Conservation (phyloP, 208 protist genomes). For the Phytomonas francai region DNA sequence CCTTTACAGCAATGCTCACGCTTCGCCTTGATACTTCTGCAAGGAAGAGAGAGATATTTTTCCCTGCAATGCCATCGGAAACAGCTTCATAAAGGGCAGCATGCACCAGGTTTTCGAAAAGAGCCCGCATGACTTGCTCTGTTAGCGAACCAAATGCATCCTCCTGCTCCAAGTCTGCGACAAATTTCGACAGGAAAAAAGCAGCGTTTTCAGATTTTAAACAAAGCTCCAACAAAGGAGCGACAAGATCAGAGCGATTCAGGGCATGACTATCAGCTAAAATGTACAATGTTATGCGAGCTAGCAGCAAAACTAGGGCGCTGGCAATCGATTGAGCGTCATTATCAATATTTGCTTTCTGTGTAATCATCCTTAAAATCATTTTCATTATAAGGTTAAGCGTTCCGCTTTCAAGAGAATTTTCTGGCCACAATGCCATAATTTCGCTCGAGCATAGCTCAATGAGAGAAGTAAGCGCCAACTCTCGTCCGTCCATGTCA, state of each 20-base stretch:
- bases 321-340: slow-evolving; percentile 72
- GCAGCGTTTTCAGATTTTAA: slow-evolving; percentile 67
- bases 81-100: slow-evolving; percentile 55
- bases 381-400: slow-evolving; percentile 61
- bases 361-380: slow-evolving; percentile 74
- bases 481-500: slow-evolving; percentile 80
- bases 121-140: slow-evolving; percentile 33
- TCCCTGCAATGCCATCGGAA: slow-evolving; percentile 28
- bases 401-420: slow-evolving; percentile 44
- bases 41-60: slow-evolving; percentile 76
- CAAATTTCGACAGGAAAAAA: slow-evolving; percentile 65
- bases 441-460: slow-evolving; percentile 67
- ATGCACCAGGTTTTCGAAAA: slow-evolving; percentile 60
- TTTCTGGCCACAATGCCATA: slow-evolving; percentile 42
- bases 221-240: slow-evolving; percentile 12
- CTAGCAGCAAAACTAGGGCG: slow-evolving; percentile 56
- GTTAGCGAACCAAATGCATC: slow-evolving; percentile 19
- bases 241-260: slow-evolving; percentile 49
- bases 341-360: slow-evolving; percentile 69
- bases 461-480: slow-evolving; percentile 69
- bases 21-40: slow-evolving; percentile 65
- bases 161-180: slow-evolving; percentile 67
- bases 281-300: slow-evolving; percentile 23
- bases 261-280: slow-evolving; percentile 21
- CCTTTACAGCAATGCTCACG: slow-evolving; percentile 67